These are phyloP conservation scores for Mycosphaerella sp. DNA, from an alignment of 2,329 filamentous ascomycete genomes.

Conservation along the genomic window DNA sequence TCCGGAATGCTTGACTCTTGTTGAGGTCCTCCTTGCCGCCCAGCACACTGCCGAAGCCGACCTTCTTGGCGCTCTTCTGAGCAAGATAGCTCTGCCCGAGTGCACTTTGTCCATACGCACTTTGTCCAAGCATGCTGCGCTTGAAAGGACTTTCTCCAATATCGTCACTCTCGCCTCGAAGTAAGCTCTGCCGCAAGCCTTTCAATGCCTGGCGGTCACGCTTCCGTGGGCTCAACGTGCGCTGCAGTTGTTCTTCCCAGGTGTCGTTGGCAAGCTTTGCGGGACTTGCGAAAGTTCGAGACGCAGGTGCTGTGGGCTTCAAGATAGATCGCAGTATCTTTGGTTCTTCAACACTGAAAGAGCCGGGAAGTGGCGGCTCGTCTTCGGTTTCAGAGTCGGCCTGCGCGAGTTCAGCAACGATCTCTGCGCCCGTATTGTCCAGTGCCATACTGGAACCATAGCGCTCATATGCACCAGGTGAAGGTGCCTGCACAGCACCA, in stretches of 20 bases:
- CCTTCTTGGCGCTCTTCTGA: constrained; percentile 31
- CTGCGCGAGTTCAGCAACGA: constrained; percentile 54
- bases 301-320: constrained; percentile 37
- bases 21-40: constrained; percentile 17
- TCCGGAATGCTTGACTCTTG: constrained; percentile 61
- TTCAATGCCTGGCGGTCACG: constrained; percentile 70
- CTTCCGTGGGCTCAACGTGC: constrained; percentile 90
- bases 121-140: constrained; percentile 36
- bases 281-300: constrained; percentile 43
- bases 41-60: constrained; percentile 19
- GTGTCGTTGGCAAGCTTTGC: constrained; percentile 60
- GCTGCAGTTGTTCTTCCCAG: constrained; percentile 90
- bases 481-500: constrained; percentile 29
- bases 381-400: constrained; percentile 47
- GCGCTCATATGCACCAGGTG: constrained; percentile 25
- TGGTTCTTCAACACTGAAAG: constrained; percentile 65
- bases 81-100: constrained; percentile 36
- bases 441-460: constrained; percentile 29
- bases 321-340: constrained; percentile 50
- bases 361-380: constrained; percentile 69
- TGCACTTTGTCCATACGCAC: constrained; percentile 28
- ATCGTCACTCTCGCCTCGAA: constrained; percentile 36
- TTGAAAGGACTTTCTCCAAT: constrained; percentile 52
- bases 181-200: constrained; percentile 56
- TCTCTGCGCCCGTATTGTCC: constrained; percentile 37